Evolutionary conservation across 345 rosid genomes (phyloP), one percentile per base, ranked within the genome.

Genomic region (Eucalyptus pauciflora): DNA sequence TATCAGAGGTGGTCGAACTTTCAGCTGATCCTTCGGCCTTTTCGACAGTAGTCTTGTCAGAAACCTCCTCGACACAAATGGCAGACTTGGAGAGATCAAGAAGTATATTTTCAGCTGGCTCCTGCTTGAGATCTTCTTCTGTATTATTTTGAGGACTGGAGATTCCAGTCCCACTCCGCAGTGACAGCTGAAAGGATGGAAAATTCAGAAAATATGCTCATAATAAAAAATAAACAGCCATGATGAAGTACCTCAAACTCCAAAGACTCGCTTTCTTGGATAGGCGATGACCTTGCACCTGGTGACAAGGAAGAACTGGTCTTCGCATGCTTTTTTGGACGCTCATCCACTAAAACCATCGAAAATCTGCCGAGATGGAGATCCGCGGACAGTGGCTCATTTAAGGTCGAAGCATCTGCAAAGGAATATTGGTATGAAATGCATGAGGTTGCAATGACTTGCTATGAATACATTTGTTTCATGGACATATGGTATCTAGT

Each of bases 71-170:
- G 15, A 88, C 60, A 86, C 89, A 83, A 25, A 85, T 58, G 83
- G 51, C 58, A 50, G 91, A 86, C 79, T 88, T 90, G 50, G 91
- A 90, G 86, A 88, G 89, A 86, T 90, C 91, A 33, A 90, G 86
- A 56, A 88, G 86, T 46, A 88, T 88, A 87, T 88, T 90, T 76
- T 88, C 91, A 86, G 88, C 88, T 86, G 86, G 60, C 80, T 67
- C 76, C 89, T 88, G 88, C 50, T 88, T 49, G 33, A 86, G 80
- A 86, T 49, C 79, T 85, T 67, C 86, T 56, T 87, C 85, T 33
- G 11, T 67, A 51, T 83, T 69, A 5, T 80, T 87, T 48, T 58
- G 89, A 88, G 71, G 71, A 52, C 76, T 48, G n/a, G 86, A 85
- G 33, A 62, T 88, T 85, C 46, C 64, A 29, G 43, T 86, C 41